A percentile compares a stretch with the other conserved stretches of the same genome.
These are phyloP conservation scores for Amylocystis lapponica DNA, from an alignment of 768 basidiomycete genomes.

Conservation along the genomic window DNA sequence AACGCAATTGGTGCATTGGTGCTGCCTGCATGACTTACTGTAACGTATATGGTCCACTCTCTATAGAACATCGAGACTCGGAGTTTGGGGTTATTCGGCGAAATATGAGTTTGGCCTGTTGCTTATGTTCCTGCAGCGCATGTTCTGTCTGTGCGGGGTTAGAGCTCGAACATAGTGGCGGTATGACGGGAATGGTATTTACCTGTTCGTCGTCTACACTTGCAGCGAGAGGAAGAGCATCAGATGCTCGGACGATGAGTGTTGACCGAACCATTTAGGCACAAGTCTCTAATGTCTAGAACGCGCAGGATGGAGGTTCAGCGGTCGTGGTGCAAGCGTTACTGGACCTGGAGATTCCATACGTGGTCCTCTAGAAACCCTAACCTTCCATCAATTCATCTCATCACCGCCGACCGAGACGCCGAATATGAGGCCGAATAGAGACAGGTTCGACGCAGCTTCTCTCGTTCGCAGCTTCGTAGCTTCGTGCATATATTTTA, in stretches of 20 bases:
- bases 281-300: too few species aligned
- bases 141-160: conserved; percentile 71
- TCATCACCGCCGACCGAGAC: too few species aligned
- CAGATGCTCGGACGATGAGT: conserved; percentile 77
- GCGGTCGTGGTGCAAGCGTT: too few species aligned
- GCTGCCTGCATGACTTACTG: conserved; percentile 55
- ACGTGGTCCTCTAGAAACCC: too few species aligned
- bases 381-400: too few species aligned
- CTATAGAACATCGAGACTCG: conserved; percentile 95
- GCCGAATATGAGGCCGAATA: too few species aligned
- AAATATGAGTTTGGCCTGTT: conserved; percentile 96
- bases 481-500: too few species aligned
- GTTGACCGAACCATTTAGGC: conserved; percentile 88
- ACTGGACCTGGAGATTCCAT: too few species aligned
- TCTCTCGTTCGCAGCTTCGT: too few species aligned
- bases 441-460: too few species aligned
- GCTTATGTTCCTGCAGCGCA: conserved; percentile 93
- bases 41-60: conserved; percentile 90
- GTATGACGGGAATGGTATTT: not conserved
- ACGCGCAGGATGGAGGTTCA: too few species aligned
- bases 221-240: conserved; percentile 87
- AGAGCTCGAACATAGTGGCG: conserved; percentile 4
- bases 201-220: conserved; percentile 98
- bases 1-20: not conserved
- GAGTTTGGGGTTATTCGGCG: conserved; percentile 90